Base-by-base conservation (phyloP, 768 basidiomycete genomes). In the Collybia sordida region DNA sequence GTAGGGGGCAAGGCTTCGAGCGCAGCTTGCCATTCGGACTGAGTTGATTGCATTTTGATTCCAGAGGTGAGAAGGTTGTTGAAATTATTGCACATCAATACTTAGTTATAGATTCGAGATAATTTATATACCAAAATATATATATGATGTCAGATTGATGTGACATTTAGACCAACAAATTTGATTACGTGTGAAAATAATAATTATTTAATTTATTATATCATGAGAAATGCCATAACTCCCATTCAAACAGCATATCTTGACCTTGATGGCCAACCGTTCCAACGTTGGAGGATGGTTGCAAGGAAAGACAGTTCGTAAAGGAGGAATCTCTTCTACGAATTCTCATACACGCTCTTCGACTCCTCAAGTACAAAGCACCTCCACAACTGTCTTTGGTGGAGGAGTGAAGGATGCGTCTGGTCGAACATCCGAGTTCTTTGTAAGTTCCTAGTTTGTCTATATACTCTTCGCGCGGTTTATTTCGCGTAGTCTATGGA, bases 331-430 rank as follows among this genome's bases (percentile, higher is more conserved):
- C 4, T 49, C 73, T 19, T 60, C 77, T 12, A 73, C 75, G 15
- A 75, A 65, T 27, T 59, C 72, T 18, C 65, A 73, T 34, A 77
- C 86, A 3, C 82, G 88, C 15, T 81, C 83, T 4, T 80, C 74
- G 9, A 88, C 88, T 0, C 75, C 78, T 19, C 86, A 84, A 55
- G 72, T 87, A 5, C 85, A 86, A 60, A 83, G 82, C 55, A 87
- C 90, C 0, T 88, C 89, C 1, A 69, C 79, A 0, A 89, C 86
- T 0, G 71, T 89, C 58, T 91, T 86, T 58, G 86, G 86, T 24
- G 90, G 90, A 18, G 90, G 90, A 15, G 86, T 93, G 57, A 92
- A 92, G 64, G 90, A 93, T 77, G 76, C 83, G 0, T 90, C 91
- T 21, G 91, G 90, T 7, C 76, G 90, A 64, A 89, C 85, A 0